phyloP scores from a whole-genome alignment of 2,329 filamentous ascomycete species.

The Thielaviopsis euricoi region DNA sequence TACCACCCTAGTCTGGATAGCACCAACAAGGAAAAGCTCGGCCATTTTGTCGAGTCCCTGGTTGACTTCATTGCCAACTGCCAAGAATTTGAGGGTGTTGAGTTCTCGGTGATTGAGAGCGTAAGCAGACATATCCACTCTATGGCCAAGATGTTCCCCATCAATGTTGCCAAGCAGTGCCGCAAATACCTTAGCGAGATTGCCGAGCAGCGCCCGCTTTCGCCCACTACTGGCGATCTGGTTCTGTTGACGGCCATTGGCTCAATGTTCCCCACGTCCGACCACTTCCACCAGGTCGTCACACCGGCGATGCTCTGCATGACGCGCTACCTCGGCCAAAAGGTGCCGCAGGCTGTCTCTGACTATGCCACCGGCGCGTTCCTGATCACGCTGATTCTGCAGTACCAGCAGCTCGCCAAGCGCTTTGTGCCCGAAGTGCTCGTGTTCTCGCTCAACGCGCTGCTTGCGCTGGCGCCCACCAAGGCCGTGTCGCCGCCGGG shows the following conservation, averaged over 20 bases:
- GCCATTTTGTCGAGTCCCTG: conserved; percentile 47
- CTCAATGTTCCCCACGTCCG: conserved; percentile 81
- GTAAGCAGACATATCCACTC: conserved; percentile 85
- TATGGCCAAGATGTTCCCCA: conserved; percentile 68
- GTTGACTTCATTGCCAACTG: conserved; percentile 41
- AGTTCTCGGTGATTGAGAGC: conserved; percentile 57
- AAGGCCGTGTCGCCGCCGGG: conserved; percentile 31
- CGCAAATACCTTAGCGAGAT: conserved; percentile 52
- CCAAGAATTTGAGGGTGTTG: conserved; percentile 25
- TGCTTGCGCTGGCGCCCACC: conserved; percentile 48
- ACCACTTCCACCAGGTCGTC: conserved; percentile 91
- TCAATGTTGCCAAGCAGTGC: conserved; percentile 63
- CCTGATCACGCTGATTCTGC: conserved; percentile 58
- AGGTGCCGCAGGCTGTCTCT: conserved; percentile 43
- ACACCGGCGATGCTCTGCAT: conserved; percentile 84
- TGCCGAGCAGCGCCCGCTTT: conserved; percentile 29
- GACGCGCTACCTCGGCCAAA: conserved; percentile 66
- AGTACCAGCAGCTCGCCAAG: conserved; percentile 72
- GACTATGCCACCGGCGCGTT: conserved; percentile 64
- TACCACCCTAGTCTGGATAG: conserved; percentile 76
- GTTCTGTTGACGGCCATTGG: conserved; percentile 69
- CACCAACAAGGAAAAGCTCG: conserved; percentile 71
- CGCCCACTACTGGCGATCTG: conserved; percentile 47
- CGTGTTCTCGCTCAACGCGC: conserved; percentile 61
- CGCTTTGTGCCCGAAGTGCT: conserved; percentile 80